phyloP scores from a whole-genome alignment of 2,329 filamentous ascomycete species.

The Didymella arachidicola region DNA sequence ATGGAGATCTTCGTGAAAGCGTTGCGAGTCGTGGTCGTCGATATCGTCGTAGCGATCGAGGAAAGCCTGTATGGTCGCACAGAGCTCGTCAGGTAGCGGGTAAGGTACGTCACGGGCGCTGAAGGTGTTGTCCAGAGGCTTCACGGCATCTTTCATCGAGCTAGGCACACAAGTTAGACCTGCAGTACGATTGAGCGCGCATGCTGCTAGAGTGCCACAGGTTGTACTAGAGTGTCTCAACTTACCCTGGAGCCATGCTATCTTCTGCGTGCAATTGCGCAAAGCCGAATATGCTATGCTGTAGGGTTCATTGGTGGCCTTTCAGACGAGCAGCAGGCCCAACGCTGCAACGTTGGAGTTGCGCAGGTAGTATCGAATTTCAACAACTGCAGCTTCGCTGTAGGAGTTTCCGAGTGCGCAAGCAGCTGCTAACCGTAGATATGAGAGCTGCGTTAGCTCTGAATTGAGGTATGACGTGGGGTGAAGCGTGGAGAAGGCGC shows the following conservation, averaged over 20 bases:
- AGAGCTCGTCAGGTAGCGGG: constrained; percentile 72
- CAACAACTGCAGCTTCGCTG: background rate
- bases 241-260: constrained; percentile 20
- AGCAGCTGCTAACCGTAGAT: background rate
- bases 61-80: constrained; percentile 69
- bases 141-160: constrained; percentile 59
- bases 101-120: constrained; percentile 51
- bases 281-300: background rate
- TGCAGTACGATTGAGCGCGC: background rate
- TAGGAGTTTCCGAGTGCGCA: background rate
- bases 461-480: constrained; percentile 18
- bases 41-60: constrained; percentile 71
- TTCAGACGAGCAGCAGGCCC: constrained; percentile 4
- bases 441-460: constrained; percentile 6
- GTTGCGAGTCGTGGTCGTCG: constrained; percentile 73
- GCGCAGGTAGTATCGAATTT: background rate
- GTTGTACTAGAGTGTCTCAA: too few relatives aligned
- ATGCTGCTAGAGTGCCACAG: background rate
- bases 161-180: constrained; percentile 37
- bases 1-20: constrained; percentile 76
- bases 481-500: constrained; percentile 21
- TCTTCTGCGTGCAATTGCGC: constrained; percentile 7
- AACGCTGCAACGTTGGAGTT: background rate
- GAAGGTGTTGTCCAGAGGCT: constrained; percentile 56
- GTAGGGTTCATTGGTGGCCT: constrained; percentile 5